Conservation (phyloP, 2,329 filamentous ascomycete genomes). For the Aureobasidium subglaciale region DNA sequence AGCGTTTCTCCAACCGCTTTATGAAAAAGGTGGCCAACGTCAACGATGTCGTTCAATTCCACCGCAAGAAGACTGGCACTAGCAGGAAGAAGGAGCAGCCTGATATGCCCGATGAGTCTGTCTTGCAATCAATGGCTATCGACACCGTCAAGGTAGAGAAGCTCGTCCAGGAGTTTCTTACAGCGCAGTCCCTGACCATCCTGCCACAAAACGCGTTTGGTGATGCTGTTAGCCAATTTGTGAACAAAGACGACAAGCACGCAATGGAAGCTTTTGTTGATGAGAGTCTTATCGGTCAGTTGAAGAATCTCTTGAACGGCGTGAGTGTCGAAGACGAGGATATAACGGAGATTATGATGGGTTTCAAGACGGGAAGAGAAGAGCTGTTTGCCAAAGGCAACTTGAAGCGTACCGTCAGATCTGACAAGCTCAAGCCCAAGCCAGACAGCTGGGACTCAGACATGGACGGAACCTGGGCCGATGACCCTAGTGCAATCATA, state of each 20-base stretch:
- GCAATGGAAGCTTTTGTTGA: conserved; percentile 58
- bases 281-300: conserved; percentile 36
- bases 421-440: conserved; percentile 53
- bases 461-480: conserved; percentile 76
- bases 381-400: conserved; percentile 62
- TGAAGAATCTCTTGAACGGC: conserved; percentile 47
- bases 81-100: conserved; percentile 43
- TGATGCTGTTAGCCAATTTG: conserved; percentile 86
- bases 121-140: conserved; percentile 54
- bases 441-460: conserved; percentile 86
- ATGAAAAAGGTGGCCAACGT: conserved; percentile 85
- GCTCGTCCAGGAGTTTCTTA: conserved; percentile 80
- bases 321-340: conserved; percentile 60
- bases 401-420: conserved; percentile 45
- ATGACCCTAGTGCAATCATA: conserved; percentile 62
- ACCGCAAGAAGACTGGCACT: conserved; percentile 70
- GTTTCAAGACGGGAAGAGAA: conserved; percentile 57
- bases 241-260: conserved; percentile 91
- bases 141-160: conserved; percentile 83
- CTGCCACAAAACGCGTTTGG: conserved; percentile 88
- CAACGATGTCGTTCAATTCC: conserved; percentile 88
- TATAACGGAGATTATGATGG: conserved; percentile 51
- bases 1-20: conserved; percentile 91
- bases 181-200: conserved; percentile 82
- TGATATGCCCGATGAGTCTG: conserved; percentile 57